Evolutionary conservation across 352 stramenopile genomes (phyloP), one percentile per base, ranked within the genome.

Genomic region (Pythium rhizo-oryzae): DNA sequence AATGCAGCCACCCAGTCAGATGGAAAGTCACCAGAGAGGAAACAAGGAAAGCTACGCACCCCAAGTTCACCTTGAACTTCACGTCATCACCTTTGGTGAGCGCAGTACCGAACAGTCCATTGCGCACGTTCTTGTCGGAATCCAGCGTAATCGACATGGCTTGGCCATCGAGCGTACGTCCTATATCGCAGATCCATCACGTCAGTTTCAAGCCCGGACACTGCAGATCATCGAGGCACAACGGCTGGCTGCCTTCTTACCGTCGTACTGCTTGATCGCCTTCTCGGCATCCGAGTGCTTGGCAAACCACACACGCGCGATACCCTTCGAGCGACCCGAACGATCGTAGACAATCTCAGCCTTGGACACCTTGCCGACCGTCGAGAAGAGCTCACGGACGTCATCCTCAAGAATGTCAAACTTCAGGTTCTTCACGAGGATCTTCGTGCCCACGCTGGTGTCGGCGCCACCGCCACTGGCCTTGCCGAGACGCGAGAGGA

Each of bases 401-500:
- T 94, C 85, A 64, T 94, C 85, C 65, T 94, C 85, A 25, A 94
- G 64, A 25, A 94, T 91, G 66, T 94, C 85, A 53, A 87, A 92
- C 69, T 92, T 92, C 15, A 94, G 79, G 73, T 94, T 94, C 69
- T 90, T 89, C 59, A 94, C 85, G 39, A 94, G 63, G 46, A 94
- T 91, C 70, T 91, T 92, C 35, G 81, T 89, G 67, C 81, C 85
- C 9, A 65, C 55, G 52, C 59, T 80, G 28, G 64, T 13, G 25
- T 62, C 57, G 7, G 77, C 56, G 11, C 75, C 64, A 39, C 59
- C 66, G 28, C 41, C 41, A 50, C 59, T 58, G 15, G 77, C 70
- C 66, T 81, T 87, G 62, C 80, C 73, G 15, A 94, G 77, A 58
- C 85, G 85, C 25, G 81, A 85, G 44, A 94, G 65, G 57, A 94